These are phyloP conservation scores for Aspergillus ellipticus DNA, from an alignment of 495 filamentous ascomycete species.

Conservation along the genomic window DNA sequence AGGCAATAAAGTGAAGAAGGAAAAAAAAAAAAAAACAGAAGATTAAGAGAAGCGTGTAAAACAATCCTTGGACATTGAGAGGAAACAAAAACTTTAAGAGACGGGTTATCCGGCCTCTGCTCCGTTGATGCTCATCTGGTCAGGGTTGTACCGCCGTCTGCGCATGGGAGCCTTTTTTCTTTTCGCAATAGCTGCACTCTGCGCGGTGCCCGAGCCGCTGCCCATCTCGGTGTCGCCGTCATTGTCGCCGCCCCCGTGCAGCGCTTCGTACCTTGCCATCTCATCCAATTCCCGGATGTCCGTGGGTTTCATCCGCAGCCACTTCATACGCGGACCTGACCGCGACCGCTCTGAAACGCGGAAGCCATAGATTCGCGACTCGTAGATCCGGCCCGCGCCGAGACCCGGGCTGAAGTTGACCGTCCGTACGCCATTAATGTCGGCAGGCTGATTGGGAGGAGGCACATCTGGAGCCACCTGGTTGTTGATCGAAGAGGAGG, in stretches of 20 bases:
- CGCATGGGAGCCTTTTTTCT: constrained; percentile 53
- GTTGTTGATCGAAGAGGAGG: constrained; percentile 26
- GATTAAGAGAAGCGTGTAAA: neutral
- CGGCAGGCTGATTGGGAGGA: constrained; percentile 46
- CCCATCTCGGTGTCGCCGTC: constrained; percentile 47
- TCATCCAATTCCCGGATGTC: constrained; percentile 84
- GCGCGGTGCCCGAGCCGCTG: constrained; percentile 17
- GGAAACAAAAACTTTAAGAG: neutral
- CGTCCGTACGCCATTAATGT: constrained; percentile 80
- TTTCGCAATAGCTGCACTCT: constrained; percentile 38
- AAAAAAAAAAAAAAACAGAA: constrained; percentile 9
- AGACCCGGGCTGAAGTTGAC: constrained; percentile 84
- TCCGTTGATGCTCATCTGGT: constrained; percentile 38
- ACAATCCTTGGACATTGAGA: neutral
- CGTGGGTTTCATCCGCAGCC: constrained; percentile 79
- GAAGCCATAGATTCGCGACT: constrained; percentile 95
- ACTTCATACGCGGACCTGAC: constrained; percentile 91
- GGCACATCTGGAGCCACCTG: constrained; percentile 26
- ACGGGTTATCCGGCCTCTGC: constrained; percentile 24
- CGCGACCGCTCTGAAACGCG: constrained; percentile 81
- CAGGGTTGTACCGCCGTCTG: constrained; percentile 37
- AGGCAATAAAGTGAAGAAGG: constrained; percentile 12
- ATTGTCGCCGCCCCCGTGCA: constrained; percentile 41
- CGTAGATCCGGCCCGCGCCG: constrained; percentile 79
- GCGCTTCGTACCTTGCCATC: constrained; percentile 47